Evolutionary conservation across 352 stramenopile species (phyloP), one percentile per base, ranked within the genome.

Genomic region (Phytopythium chamaehyphon): DNA sequence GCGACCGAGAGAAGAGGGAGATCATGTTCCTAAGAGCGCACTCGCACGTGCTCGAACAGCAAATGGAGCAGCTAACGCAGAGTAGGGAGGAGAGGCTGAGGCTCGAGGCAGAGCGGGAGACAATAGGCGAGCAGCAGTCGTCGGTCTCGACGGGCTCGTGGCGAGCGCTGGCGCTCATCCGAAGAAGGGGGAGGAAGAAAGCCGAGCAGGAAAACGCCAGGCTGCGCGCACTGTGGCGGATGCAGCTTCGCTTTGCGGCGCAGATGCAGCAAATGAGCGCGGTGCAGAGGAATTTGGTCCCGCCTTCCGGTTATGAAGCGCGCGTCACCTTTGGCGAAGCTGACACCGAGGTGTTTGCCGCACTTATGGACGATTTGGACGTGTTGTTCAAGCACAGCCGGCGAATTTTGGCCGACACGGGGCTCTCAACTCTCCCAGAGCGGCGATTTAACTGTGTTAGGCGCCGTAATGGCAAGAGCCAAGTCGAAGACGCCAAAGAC

Each of bases 1-100:
- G 45, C 19, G 28, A 51, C 28, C 26, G 45, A 18, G 45, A 51
- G 28, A 51, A 51, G 45, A n/a, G 45, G 8, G 45, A 51, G 28
- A 11, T 12, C 18, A 51, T 51, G 45, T 51, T 40, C 28, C 31
- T 51, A 10, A 24, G 45, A 24, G 45, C 45, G 45, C 39, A 40
- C 45, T 19, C 37, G 45, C 6, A 6, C n/a, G 18, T 40, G 26
- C 12, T 51, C n/a, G 12, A 28, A n/a, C 45, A 40, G 18, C 31
- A 48, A 23, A 21, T 48, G 10, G 40, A 1, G 40, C 40, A 47
- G 22, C 40, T 47, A 8, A 19, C 26, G 40, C 40, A 47, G 40
- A 2, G 14, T 7, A 47, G 31, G 22, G 11, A 33, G 22, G 22
- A 8, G 22, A 22, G 21, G 11, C 12, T 47, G 6, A 36, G 1